These are phyloP conservation scores for Grigorovia humatica DNA, from an alignment of 805 yeast species.

Conservation along the genomic window DNA sequence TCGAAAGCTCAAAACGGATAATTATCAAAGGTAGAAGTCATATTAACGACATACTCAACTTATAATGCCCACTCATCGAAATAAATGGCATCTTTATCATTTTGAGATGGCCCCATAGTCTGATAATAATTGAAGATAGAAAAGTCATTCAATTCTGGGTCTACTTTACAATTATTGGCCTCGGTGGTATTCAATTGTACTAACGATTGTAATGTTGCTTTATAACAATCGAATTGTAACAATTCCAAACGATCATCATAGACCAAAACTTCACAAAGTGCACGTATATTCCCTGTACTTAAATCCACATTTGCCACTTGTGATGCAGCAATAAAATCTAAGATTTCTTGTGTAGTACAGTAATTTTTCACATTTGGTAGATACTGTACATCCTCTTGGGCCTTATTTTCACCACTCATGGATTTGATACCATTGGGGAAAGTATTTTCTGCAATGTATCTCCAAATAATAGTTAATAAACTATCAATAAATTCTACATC, in stretches of 20 bases:
- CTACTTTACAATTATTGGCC: background rate
- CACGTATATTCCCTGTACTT: conserved; percentile 58
- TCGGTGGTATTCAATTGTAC: conserved; percentile 47
- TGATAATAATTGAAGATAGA: conserved; percentile 36
- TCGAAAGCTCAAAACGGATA: background rate
- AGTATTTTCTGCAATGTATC: conserved; percentile 66
- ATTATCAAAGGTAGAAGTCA: background rate
- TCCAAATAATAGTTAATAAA: conserved; percentile 75
- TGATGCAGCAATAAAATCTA: conserved; percentile 58
- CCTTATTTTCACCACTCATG: conserved; percentile 4
- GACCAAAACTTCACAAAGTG: conserved; percentile 78
- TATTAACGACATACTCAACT: background rate
- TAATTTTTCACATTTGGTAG: conserved; percentile 51
- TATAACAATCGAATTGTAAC: conserved; percentile 51
- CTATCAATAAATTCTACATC: conserved; percentile 90
- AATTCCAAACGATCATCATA: conserved; percentile 79
- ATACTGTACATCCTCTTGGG: conserved; percentile 25
- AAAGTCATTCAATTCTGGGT: conserved; percentile 23
- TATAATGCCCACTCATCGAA: conserved; percentile 37
- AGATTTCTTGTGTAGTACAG: conserved; percentile 64
- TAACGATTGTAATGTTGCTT: conserved; percentile 77
- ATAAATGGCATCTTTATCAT: conserved; percentile 35
- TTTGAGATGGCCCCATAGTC: conserved; percentile 30
- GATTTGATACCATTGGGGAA: conserved; percentile 58
- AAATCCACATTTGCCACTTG: conserved; percentile 79